These are phyloP conservation scores for Arbutus unedo DNA, from an alignment of 148 eudicot species.

Conservation along the genomic window DNA sequence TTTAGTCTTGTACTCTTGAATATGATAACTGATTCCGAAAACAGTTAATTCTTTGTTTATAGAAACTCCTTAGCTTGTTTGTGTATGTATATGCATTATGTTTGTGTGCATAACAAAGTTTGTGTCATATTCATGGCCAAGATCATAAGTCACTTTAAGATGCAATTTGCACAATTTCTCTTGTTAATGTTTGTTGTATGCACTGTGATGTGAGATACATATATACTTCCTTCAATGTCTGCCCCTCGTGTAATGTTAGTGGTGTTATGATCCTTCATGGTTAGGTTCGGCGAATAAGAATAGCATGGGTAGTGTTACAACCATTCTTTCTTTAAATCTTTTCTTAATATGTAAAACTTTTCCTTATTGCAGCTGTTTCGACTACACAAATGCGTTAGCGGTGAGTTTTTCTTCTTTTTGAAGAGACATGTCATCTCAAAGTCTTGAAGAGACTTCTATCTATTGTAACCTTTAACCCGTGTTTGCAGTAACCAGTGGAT, in stretches of 20 bases:
- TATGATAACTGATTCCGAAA: not conserved
- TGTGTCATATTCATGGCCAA: not conserved
- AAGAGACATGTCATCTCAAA: not conserved
- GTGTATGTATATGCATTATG: not conserved
- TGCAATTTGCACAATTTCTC: not conserved
- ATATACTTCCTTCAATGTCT: not conserved
- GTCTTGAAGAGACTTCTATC: not conserved
- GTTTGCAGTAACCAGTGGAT: not conserved
- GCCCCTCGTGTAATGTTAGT: not conserved
- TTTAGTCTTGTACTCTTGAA: not conserved
- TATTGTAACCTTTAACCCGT: not conserved
- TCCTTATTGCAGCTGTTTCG: slow-evolving; percentile 80
- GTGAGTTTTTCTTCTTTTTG: slow-evolving; percentile 44
- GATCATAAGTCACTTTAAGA: not conserved
- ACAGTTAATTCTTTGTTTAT: not conserved
- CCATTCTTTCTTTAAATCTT: slow-evolving; percentile 9
- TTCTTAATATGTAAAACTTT: slow-evolving; percentile 13
- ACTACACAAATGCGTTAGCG: slow-evolving; percentile 97
- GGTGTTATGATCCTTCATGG: not conserved
- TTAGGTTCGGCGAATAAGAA: not conserved
- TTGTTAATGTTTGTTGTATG: not conserved
- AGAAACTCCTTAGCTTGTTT: not conserved
- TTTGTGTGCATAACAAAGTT: not conserved
- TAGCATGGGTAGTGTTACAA: not conserved
- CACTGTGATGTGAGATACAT: not conserved